These are phyloP conservation scores for Setomelanomma holmii DNA, from an alignment of 2,329 filamentous ascomycete species.

Conservation along the genomic window DNA sequence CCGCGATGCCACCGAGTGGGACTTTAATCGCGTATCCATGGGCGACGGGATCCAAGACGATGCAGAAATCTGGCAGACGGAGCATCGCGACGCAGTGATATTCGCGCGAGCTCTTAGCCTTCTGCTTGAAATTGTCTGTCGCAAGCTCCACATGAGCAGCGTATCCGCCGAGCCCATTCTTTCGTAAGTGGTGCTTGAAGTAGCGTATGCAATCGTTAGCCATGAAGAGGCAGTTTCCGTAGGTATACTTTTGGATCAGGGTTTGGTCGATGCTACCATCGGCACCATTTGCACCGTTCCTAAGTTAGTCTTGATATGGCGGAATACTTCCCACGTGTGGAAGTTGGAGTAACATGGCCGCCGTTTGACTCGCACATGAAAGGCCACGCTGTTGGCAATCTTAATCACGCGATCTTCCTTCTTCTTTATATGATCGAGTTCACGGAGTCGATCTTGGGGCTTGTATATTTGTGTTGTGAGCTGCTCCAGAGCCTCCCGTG, in stretches of 20 bases:
- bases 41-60: slow-evolving; percentile 3
- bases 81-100: slow-evolving; percentile 3
- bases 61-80: not conserved
- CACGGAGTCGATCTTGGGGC: too few species aligned
- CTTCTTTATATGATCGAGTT: not conserved
- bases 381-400: not conserved
- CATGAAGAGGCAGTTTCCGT: slow-evolving; percentile 1
- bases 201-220: not conserved
- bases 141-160: not conserved
- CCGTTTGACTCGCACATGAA: not conserved
- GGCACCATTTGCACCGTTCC: too few species aligned
- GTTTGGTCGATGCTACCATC: too few species aligned
- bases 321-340: not conserved
- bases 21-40: slow-evolving; percentile 3
- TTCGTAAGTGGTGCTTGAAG: not conserved
- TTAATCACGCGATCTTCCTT: not conserved
- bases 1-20: not conserved
- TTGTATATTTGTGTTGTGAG: too few species aligned
- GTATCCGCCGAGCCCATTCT: not conserved
- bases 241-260: not conserved
- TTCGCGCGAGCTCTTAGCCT: not conserved
- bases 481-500: too few species aligned
- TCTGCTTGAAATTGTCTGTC: slow-evolving; percentile 1
- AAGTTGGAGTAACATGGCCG: slow-evolving; percentile 1
- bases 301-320: not conserved